A percentile compares a stretch with the other conserved stretches of the same genome.
phyloP scores from a whole-genome alignment of 192 early-diverging fungal genomes.

The Coemansia sp. region DNA sequence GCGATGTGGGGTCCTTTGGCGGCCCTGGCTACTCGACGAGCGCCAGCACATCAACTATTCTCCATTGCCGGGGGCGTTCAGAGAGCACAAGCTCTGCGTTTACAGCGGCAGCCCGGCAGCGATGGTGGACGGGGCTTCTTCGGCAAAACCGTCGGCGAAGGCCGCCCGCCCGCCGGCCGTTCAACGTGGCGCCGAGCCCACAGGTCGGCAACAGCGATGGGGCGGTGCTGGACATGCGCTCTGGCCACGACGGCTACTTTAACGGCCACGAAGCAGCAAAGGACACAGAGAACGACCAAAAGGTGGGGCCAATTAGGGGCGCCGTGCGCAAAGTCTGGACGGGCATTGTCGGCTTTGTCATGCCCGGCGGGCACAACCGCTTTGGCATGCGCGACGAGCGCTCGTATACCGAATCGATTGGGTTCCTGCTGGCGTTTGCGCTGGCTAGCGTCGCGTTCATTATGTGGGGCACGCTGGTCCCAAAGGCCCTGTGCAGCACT shows the following conservation, averaged over 20 bases:
- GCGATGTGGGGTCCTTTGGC: constrained; percentile 16
- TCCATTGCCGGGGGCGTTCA: constrained; percentile 3
- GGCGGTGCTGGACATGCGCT: background rate
- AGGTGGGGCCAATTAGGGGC: background rate
- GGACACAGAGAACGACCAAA: background rate
- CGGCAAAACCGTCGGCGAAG: background rate
- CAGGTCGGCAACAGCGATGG: background rate
- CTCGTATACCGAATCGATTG: constrained; percentile 28
- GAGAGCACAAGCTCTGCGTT: constrained; percentile 1
- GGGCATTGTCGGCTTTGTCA: constrained; percentile 19
- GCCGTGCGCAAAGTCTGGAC: constrained; percentile 6
- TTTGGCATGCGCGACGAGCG: constrained; percentile 31
- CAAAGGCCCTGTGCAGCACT: constrained; percentile 44
- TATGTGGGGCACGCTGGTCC: constrained; percentile 46
- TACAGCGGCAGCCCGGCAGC: background rate
- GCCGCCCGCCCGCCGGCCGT: background rate
- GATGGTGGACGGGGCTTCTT: constrained; percentile 10
- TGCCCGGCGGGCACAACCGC: constrained; percentile 45
- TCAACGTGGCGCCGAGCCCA: no score
- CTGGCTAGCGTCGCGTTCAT: constrained; percentile 44
- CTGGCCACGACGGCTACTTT: no score
- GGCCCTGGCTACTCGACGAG: constrained; percentile 16
- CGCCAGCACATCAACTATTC: constrained; percentile 37
- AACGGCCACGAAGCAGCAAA: background rate
- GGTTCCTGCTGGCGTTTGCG: constrained; percentile 38